Percentiles rank a stretch among this genome's conserved stretches.
These are phyloP conservation scores for Vaccinium darrowii DNA, from an alignment of 148 eudicot species.

Conservation along the genomic window DNA sequence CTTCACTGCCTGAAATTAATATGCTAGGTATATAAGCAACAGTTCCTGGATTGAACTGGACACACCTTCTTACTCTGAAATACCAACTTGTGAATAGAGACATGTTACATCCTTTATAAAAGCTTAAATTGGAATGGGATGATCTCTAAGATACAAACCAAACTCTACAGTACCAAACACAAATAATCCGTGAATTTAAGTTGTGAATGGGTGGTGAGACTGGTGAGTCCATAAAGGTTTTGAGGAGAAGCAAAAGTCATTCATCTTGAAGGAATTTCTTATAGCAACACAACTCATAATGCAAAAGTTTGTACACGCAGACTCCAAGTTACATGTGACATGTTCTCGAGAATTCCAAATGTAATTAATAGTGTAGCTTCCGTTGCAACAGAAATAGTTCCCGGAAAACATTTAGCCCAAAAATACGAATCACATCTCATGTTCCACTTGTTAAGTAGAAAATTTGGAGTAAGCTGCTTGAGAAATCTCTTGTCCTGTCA, in stretches of 20 bases:
- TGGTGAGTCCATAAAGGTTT: too few species aligned
- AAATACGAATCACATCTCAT: background rate
- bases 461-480: background rate
- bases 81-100: background rate
- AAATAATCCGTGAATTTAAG: background rate
- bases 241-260: background rate
- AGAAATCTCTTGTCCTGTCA: background rate
- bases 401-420: background rate
- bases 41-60: background rate
- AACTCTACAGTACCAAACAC: background rate
- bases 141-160: background rate
- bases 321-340: background rate
- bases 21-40: background rate
- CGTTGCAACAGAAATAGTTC: constrained; percentile 7
- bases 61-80: background rate
- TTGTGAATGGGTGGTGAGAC: background rate
- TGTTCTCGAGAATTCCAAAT: background rate
- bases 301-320: background rate
- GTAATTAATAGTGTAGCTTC: background rate
- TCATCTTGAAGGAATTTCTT: background rate
- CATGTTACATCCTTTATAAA: background rate
- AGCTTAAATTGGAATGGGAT: background rate
- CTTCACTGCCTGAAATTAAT: background rate
- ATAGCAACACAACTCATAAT: background rate
- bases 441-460: background rate